Conservation (phyloP, 805 yeast genomes). For the Kodamaea restingae region DNA sequence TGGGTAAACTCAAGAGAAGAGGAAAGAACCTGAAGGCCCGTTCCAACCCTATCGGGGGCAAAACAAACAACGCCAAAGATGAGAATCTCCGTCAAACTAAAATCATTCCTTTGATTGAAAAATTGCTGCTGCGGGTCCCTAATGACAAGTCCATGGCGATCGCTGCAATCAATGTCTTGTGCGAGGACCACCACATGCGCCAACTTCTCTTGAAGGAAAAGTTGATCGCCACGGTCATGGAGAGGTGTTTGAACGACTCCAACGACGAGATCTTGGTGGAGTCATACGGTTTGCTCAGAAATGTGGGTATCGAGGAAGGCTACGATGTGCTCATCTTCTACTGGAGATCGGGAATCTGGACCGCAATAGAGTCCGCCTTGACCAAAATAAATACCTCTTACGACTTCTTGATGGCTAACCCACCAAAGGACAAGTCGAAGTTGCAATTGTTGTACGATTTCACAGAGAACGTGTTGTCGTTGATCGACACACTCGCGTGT, state of each 20-base stretch:
- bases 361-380: conserved; percentile 49
- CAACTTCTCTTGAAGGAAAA: conserved; percentile 64
- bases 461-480: conserved; percentile 68
- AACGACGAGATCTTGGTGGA: conserved; percentile 76
- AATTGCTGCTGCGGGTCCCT: conserved; percentile 57
- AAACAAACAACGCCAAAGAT: conserved; percentile 33
- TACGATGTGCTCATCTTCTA: conserved; percentile 69
- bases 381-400: conserved; percentile 49
- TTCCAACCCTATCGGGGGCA: conserved; percentile 14
- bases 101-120: conserved; percentile 63
- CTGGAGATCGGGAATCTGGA: conserved; percentile 80
- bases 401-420: conserved; percentile 30
- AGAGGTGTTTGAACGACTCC: conserved; percentile 60
- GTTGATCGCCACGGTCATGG: conserved; percentile 59
- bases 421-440: conserved; percentile 38
- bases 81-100: conserved; percentile 49
- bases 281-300: conserved; percentile 76
- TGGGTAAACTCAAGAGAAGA: conserved; percentile 76
- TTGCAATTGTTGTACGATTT: conserved; percentile 55
- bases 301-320: conserved; percentile 81
- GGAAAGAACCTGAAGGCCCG: conserved; percentile 21
- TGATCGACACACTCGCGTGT: conserved; percentile 62
- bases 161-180: conserved; percentile 63
- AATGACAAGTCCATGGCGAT: conserved; percentile 78
- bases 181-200: conserved; percentile 67